Conservation (phyloP, 257 asterid genomes). For the Solanum bukasovii region DNA sequence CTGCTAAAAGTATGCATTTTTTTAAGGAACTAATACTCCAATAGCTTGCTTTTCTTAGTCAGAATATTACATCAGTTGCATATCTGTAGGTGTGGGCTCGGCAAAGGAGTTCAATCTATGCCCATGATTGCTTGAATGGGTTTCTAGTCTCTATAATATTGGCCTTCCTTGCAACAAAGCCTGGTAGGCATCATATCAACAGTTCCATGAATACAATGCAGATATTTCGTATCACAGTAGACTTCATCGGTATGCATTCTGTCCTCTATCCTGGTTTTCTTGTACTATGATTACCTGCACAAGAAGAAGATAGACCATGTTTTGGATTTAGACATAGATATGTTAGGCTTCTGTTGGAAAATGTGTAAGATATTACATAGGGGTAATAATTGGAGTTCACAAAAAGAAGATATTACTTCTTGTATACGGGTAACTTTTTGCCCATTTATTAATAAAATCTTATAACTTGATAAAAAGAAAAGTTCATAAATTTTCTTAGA, state of each 20-base stretch:
- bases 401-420: neutral
- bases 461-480: neutral
- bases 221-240: conserved; percentile 76
- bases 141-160: conserved; percentile 55
- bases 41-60: neutral
- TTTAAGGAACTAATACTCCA: neutral
- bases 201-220: conserved; percentile 67
- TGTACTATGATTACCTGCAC: neutral
- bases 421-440: neutral
- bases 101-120: conserved; percentile 54
- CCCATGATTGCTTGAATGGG: conserved; percentile 89
- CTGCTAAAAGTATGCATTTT: conserved; percentile 65
- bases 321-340: neutral
- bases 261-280: neutral
- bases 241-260: conserved; percentile 64
- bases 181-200: conserved; percentile 60
- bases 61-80: conserved; percentile 8
- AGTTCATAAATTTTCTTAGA: neutral
- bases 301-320: neutral
- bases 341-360: neutral
- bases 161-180: conserved; percentile 65
- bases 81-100: conserved; percentile 83
- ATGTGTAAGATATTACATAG: neutral
- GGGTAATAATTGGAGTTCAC: neutral
- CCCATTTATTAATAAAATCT: neutral